phyloP scores from a whole-genome alignment of 2,329 filamentous ascomycete species.

The Ampelomyces quisqualis region DNA sequence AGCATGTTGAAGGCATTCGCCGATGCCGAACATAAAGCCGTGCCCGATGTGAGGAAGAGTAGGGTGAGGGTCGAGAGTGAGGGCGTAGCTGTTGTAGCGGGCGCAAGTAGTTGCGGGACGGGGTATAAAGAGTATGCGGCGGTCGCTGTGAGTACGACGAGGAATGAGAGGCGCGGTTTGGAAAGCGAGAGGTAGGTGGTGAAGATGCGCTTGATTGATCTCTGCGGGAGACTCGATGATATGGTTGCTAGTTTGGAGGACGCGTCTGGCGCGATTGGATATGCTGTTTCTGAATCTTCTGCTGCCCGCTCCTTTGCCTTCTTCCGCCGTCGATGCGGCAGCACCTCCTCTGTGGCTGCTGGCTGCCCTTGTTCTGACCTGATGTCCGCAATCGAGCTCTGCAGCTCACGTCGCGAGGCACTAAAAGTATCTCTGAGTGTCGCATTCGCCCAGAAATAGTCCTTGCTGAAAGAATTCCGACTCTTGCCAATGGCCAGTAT shows the following conservation, averaged over 20 bases:
- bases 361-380: conserved; percentile 10
- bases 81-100: conserved; percentile 66
- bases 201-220: conserved; percentile 64
- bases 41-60: conserved; percentile 86
- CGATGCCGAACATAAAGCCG: conserved; percentile 81
- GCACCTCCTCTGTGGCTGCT: conserved; percentile 26
- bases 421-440: conserved; percentile 36
- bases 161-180: conserved; percentile 90
- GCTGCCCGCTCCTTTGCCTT: conserved; percentile 28
- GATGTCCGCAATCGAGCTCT: conserved; percentile 30
- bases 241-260: conserved; percentile 61
- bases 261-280: conserved; percentile 56
- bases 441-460: conserved; percentile 45
- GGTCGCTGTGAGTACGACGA: conserved; percentile 88
- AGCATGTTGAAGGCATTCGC: conserved; percentile 98
- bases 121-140: conserved; percentile 91
- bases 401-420: conserved; percentile 31
- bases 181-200: conserved; percentile 85
- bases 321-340: conserved; percentile 40
- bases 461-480: conserved; percentile 37
- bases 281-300: conserved; percentile 26
- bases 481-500: conserved; percentile 33
- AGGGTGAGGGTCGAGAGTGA: conserved; percentile 89
- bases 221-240: conserved; percentile 57
- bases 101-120: conserved; percentile 78